Base-by-base conservation (phyloP, 768 basidiomycete species). In the Boletus reticuloceps region DNA sequence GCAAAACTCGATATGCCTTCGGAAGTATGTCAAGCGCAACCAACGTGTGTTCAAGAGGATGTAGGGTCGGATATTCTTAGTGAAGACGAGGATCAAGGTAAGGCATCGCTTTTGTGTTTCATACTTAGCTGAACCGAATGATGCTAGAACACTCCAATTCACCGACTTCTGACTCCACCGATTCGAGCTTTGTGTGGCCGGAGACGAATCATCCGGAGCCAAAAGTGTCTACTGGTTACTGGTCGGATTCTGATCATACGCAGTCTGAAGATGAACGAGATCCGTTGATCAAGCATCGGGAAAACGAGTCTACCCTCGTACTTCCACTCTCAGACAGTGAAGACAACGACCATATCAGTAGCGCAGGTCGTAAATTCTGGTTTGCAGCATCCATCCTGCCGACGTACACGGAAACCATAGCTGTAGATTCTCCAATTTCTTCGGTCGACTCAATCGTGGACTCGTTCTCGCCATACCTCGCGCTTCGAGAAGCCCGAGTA, bases 391-490 rank as follows among this genome's bases (percentile, higher is more conserved):
- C 73, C 10, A 55, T 75, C 7, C 63, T 77, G 7, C 79, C 80
- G 0, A 60, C 70, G 9, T 76, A 82, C 52, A 80, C 78, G 7
- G 80, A 81, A 56, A 70, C 64, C 11, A 64, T 75, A 34, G 65
- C 69, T 5, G 61, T 64, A 17, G 59, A 64, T 38, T 65, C 71
- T 49, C 67, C 60, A 5, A 19, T 58, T 17, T 68, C 63, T 6
- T 49, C 66, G 14, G 58, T 69, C 2, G 78, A 83, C 55, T 64
- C 71, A 4, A 36, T 75, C 4, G 64, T 88, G 1, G 75, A 81
- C 19, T 66, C 72, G 1, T 80, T 88, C 49, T 82, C 86, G 0
- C 73, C 80, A 50, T 88, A 87, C 56, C 68, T 72, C 4, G 83
- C 85, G 53, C 69, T 89, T 36, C 74, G 76, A 39, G 72, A 74